Evolutionary conservation across 2,329 filamentous ascomycete species (phyloP), one percentile per base, ranked within the genome.

Genomic region (Cercospora sp.): DNA sequence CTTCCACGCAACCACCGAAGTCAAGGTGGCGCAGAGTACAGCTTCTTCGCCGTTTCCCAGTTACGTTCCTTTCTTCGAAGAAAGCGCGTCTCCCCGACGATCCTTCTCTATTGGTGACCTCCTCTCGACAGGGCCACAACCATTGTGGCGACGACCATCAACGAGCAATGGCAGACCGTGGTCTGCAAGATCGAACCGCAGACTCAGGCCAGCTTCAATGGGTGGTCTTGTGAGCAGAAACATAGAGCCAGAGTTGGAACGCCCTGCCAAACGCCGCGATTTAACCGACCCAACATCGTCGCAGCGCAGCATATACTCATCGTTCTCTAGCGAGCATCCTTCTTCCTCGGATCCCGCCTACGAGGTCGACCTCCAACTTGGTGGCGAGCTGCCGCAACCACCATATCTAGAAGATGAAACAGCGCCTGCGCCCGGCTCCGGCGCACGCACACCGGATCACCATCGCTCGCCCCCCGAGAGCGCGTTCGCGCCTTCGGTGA

Each of bases 61-160:
- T 28, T 63, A 68, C 16, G 59, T 45, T 32, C n/a, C 70, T 28
- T 67, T 68, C 30, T 72, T 73, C 43, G 70, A 71, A 62, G 73
- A 78, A 68, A 71, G 74, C 57, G 70, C 75, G 65, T 76, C 76
- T 68, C 77, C 81, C 21, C 78, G 81, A 66, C 81, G 82, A 63
- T 85, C 84, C 66, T 85, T 86, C 78, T 85, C 85, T 28, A 80
- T 85, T 66, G 78, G 79, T 63, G 82, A 85, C 70, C 77, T 82
- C 57, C 77, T 81, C 66, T 79, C 77, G 62, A 76, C 76, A 63
- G 79, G 74, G 62, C 78, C 76, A 66, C 78, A 76, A 59, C 72
- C 74, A 45, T 70, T 79, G 71, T 80, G 77, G 77, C 82, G 79
- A 74, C 71, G 77, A 55, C 78, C 79, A 26, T 73, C 77, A 18